Base-by-base conservation (phyloP, 345 rosid species). In the Erysimum cheiranthoides region DNA sequence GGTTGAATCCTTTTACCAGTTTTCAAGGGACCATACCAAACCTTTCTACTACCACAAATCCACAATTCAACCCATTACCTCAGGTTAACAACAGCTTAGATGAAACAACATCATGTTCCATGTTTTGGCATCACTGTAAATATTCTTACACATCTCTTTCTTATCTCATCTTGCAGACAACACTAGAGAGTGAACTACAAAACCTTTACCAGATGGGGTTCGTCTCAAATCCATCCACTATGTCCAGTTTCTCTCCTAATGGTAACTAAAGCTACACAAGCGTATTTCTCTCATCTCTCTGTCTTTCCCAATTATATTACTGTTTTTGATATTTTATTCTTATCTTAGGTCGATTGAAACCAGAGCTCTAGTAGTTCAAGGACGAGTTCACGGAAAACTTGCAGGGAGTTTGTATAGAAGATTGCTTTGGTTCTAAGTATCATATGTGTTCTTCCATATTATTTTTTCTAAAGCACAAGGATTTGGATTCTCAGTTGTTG, bases 201-300 rank as follows among this genome's bases (percentile, higher is more conserved):
- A 86, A 68, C 80, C 86, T 90, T 62, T 86, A 83, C 78, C 92
- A 89, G 68, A 87, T 90, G 95, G 96, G 93, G 30, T 86, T 80
- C 11, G 85, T 90, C 73, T 82, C 95, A 68, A 82, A 73, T 52
- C 77, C 76, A 78, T 83, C 96, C 27, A 86, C 87, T 35, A 74
- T 83, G 14, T 82, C 86, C 73, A 68, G 75, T 76, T 82, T 85
- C 81, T 86, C 89, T 81, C 84, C 85, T 53, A 87, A 80, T 73
- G 90, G 93, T 85, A 66, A 80, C 75, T 30, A 52, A 28, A 51
- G 38, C 73, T 45, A 54, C 43, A 17, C 51, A 53, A 73, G 38
- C 67, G 17, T 18, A 66, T 36, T 58, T 59, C 59, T 69, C 36
- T 39, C 16, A 25, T 30, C n/a, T 52, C 61, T 46, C 31, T 38